A percentile compares a stretch with the other conserved stretches of the same genome.
Conservation (phyloP, 495 filamentous ascomycete genomes). For the Polyplosphaeria fusca region DNA sequence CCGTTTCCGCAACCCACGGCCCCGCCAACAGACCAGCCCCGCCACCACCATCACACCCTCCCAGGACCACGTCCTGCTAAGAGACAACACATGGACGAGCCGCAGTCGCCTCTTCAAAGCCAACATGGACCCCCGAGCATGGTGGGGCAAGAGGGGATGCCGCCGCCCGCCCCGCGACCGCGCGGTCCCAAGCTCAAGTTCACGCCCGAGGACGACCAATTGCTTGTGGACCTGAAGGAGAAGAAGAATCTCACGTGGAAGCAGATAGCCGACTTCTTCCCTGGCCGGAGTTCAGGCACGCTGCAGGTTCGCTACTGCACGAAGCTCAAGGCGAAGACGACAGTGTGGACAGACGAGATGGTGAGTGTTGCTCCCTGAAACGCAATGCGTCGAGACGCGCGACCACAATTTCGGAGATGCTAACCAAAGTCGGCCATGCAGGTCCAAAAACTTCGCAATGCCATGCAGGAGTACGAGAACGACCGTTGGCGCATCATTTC, state of each 20-base stretch:
- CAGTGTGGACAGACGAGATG: constrained; percentile 88
- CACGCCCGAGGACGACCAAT: constrained; percentile 79
- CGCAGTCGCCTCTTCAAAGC: constrained; percentile 23
- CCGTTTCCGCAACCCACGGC: constrained; percentile 27
- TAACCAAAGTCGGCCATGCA: constrained; percentile 42
- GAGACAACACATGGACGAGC: constrained; percentile 46
- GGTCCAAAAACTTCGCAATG: constrained; percentile 74
- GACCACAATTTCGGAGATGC: constrained; percentile 26
- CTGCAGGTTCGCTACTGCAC: constrained; percentile 92
- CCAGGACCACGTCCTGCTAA: constrained; percentile 55
- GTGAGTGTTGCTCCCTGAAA: constrained; percentile 52
- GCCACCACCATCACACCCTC: constrained; percentile 63
- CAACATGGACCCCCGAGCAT: constrained; percentile 59
- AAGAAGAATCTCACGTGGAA: constrained; percentile 92
- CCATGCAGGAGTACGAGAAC: constrained; percentile 82
- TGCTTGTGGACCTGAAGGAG: constrained; percentile 85
- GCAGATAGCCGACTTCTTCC: constrained; percentile 92
- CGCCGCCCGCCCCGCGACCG: constrained; percentile 68
- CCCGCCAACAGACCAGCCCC: constrained; percentile 22
- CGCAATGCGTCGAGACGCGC: constrained; percentile 26
- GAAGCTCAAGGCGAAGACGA: constrained; percentile 86
- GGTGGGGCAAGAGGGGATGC: constrained; percentile 81
- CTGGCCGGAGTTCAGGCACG: constrained; percentile 80
- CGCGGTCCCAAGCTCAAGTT: constrained; percentile 85
- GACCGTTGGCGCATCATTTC: constrained; percentile 87